These are phyloP conservation scores for Xerocomellus intermedius DNA, from an alignment of 768 basidiomycete genomes.

Conservation along the genomic window DNA sequence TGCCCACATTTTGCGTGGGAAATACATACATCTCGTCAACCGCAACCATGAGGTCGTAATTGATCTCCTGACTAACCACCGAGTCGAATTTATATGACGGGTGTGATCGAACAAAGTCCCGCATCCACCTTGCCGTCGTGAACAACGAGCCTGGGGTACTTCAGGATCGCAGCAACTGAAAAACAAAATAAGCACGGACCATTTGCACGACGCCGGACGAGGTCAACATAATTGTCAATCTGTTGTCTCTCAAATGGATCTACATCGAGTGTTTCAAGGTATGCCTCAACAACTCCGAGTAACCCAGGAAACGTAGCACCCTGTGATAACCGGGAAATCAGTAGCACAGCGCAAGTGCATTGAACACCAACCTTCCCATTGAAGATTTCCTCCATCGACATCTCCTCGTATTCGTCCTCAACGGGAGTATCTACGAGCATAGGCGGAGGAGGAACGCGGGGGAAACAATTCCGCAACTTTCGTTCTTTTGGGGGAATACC, in stretches of 20 bases:
- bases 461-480: constrained; percentile 72
- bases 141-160: constrained; percentile 59
- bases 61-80: constrained; percentile 87
- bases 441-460: constrained; percentile 45
- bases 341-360: neutral
- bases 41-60: constrained; percentile 88
- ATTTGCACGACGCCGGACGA: constrained; percentile 75
- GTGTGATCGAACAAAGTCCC: constrained; percentile 87
- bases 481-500: constrained; percentile 52
- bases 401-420: constrained; percentile 87
- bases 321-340: constrained; percentile 35
- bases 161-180: constrained; percentile 1
- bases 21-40: constrained; percentile 85
- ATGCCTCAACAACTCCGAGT: constrained; percentile 75
- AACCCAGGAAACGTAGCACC: constrained; percentile 73
- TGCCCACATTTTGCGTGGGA: neutral
- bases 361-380: constrained; percentile 72
- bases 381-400: constrained; percentile 90
- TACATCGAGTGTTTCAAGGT: constrained; percentile 84
- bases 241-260: constrained; percentile 54
- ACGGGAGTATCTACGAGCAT: constrained; percentile 54
- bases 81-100: constrained; percentile 92
- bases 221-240: constrained; percentile 75
- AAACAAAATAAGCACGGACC: constrained; percentile 46
- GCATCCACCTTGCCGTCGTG: constrained; percentile 92